phyloP scores from a whole-genome alignment of 2,329 filamentous ascomycete species.

The Zelopaecilomyces penicillatus region DNA sequence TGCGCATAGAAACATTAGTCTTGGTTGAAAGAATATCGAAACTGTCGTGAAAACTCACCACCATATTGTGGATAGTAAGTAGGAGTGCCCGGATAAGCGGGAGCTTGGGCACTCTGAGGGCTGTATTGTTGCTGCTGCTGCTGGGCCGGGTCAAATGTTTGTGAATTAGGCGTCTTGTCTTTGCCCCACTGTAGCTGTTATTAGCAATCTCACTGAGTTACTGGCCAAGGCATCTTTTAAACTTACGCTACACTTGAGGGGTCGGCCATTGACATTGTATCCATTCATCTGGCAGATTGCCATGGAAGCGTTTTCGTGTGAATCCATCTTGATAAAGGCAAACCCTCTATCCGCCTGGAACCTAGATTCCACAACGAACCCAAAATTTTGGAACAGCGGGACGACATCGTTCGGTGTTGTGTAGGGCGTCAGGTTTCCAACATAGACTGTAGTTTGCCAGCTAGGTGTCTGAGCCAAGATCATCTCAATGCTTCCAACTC shows the following conservation, averaged over 20 bases:
- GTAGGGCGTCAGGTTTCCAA: slow-evolving; percentile 95
- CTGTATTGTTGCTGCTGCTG: slow-evolving; percentile 53
- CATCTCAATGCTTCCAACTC: slow-evolving; percentile 96
- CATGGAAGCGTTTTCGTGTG: slow-evolving; percentile 95
- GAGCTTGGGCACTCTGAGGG: slow-evolving; percentile 65
- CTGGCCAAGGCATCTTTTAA: slow-evolving; percentile 3
- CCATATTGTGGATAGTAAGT: slow-evolving; percentile 93
- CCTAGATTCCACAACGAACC: slow-evolving; percentile 91
- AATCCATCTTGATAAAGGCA: slow-evolving; percentile 99
- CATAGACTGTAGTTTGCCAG: slow-evolving; percentile 98
- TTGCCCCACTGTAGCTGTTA: slow-evolving; percentile 75
- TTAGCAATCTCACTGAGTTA: background rate
- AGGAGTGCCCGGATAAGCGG: slow-evolving; percentile 68
- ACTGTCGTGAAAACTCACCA: slow-evolving; percentile 44
- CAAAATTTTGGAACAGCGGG: slow-evolving; percentile 98
- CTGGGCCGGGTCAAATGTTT: slow-evolving; percentile 68
- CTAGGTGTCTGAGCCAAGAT: slow-evolving; percentile 88
- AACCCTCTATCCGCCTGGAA: slow-evolving; percentile 98
- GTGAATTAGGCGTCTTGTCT: slow-evolving; percentile 78
- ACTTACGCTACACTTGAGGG: slow-evolving; percentile 97
- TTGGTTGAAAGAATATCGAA: slow-evolving; percentile 14
- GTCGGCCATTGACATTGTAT: slow-evolving; percentile 95
- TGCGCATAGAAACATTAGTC: slow-evolving; percentile 18
- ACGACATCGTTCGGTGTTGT: slow-evolving; percentile 94
- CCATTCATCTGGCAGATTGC: slow-evolving; percentile 96